Base-by-base conservation (phyloP, 257 asterid genomes). In the Asclepias syriaca region DNA sequence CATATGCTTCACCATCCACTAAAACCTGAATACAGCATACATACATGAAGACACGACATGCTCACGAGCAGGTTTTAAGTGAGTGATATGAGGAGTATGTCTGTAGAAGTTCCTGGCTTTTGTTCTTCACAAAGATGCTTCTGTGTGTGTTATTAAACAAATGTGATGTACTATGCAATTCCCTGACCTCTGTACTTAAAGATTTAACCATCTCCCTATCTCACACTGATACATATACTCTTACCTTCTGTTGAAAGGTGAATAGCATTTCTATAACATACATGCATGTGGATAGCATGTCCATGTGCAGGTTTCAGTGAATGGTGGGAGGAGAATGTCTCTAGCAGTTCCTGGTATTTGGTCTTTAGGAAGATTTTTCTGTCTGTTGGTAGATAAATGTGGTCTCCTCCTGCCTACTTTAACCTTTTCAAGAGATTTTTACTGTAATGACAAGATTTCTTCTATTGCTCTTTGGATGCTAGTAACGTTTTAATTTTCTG, bases 401-500 rank as follows among this genome's bases (percentile, higher is more conserved):
- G 45, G 22, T 29, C 55, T 43, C 70, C 71, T 21, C 16, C 40
- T 21, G 14, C 19, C 45, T 2, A 14, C 22, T 46, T 24, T 22
- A 48, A 46, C 65, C 65, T 27, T 58, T 5, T 40, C 45, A 58
- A 3, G 40, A 37, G 29, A 22, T 27, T 27, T 58, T 29, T 29
- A 16, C 29, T 58, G 8, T 11, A 57, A 32, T 57, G 37, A 34
- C 37, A 3, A 55, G 5, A 8, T 2, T 12, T 58, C 18, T 58
- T 27, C 65, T 27, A 58, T 37, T 11, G 29, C 39, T 58, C 65
- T 58, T 70, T 70, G 50, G 37, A 29, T 71, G 57, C 75, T 27
- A 58, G 63, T 22, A 5, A 14, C 10, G 8, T 58, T 48, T 34
- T 40, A 45, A 22, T 58, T 71, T 40, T 48, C 55, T 21, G 40